These are phyloP conservation scores for Gastrolobium villosum DNA, from an alignment of 306 rosid genomes.

Conservation along the genomic window DNA sequence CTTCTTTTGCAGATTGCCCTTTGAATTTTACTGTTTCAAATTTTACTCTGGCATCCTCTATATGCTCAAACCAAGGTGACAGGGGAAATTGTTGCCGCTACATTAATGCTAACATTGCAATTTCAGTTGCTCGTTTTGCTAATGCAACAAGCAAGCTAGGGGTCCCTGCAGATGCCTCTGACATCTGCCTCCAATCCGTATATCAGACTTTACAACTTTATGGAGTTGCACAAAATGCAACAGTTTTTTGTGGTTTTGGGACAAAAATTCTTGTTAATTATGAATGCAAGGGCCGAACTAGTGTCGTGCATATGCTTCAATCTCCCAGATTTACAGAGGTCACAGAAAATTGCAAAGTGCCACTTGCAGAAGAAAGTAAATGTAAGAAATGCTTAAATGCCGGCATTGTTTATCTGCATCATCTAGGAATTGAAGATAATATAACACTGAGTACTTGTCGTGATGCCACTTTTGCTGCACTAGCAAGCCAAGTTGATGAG, in stretches of 20 bases:
- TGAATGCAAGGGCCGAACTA: slow-evolving; percentile 83
- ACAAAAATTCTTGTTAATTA: slow-evolving; percentile 87
- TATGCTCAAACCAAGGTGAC: slow-evolving; percentile 71
- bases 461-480: slow-evolving; percentile 85
- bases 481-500: slow-evolving; percentile 84
- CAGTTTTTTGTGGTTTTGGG: slow-evolving; percentile 87
- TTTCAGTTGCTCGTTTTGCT: slow-evolving; percentile 85
- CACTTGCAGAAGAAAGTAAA: slow-evolving; percentile 71
- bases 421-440: slow-evolving; percentile 74
- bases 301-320: slow-evolving; percentile 80
- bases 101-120: slow-evolving; percentile 84
- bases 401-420: slow-evolving; percentile 78
- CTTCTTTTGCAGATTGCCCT: slow-evolving; percentile 84
- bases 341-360: slow-evolving; percentile 64
- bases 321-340: slow-evolving; percentile 86
- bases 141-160: slow-evolving; percentile 84
- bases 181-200: slow-evolving; percentile 74
- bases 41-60: slow-evolving; percentile 79
- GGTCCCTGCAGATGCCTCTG: slow-evolving; percentile 70
- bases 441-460: slow-evolving; percentile 88
- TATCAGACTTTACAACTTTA: slow-evolving; percentile 72
- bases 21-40: slow-evolving; percentile 82
- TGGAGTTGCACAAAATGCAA: slow-evolving; percentile 83
- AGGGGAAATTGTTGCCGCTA: slow-evolving; percentile 97
- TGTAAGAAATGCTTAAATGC: slow-evolving; percentile 91